Evolutionary conservation across 371 early-diverging fungal species (phyloP), one percentile per base, ranked within the genome.

Genomic region (Mortierella sp.): DNA sequence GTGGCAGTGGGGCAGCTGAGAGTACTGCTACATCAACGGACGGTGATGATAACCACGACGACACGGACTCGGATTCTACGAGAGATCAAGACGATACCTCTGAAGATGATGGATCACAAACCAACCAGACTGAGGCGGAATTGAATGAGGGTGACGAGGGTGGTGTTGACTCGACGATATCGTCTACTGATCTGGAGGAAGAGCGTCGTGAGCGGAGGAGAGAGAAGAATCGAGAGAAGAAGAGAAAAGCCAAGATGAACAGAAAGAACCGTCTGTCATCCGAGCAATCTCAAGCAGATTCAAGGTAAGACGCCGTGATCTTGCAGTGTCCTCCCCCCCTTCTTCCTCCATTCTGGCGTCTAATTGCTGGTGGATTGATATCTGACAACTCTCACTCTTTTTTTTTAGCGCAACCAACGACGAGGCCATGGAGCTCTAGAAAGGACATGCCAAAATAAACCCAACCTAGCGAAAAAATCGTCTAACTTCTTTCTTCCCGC

Each of bases 151-250:
- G 25, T 7, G 45, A 67, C 34, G 44, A 27, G 22, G 48, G 40
- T 16, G n/a, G 27, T 1, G 46, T 41, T 12, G 49, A 53, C n/a
- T 25, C 17, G 3, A 25, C 37, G 27, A 21, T 41, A 12, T 12
- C 41, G 1, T 8, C 27, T 13, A 43, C 22, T 9, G 57, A 46
- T 14, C 13, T 17, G 4, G 72, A 66, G 43, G 67, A 47, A 29
- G 57, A 61, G 50, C 61, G 66, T 0, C 43, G 31, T 14, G 57
- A 60, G 50, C 52, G 72, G 10, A 57, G 49, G 53, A 49, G 53
- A 24, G 62, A 72, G 19, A 72, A 66, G 50, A 72, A 57, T 37
- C 50, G 58, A 21, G 66, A 72, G 31, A 72, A 57, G 66, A 72
- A 61, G 41, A 61, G 72, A 47, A 72, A 65, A 51, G 53, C 10